phyloP scores from a whole-genome alignment of 441 rosid genomes.

The Macaranga tanarius region DNA sequence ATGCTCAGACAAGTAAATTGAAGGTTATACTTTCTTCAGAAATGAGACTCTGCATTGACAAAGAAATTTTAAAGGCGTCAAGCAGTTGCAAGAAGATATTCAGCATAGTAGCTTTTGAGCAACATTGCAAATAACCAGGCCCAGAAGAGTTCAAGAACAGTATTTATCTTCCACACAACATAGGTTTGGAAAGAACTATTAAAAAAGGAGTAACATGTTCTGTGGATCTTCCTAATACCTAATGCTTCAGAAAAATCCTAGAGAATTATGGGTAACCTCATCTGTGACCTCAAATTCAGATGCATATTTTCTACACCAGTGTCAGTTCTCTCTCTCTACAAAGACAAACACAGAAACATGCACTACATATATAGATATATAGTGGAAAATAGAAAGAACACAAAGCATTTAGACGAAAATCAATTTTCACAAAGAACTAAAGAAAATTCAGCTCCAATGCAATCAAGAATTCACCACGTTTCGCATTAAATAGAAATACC shows the following conservation, averaged over 20 bases:
- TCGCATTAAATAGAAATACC: background rate
- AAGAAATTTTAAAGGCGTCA: background rate
- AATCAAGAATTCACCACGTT: background rate
- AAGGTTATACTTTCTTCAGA: conserved; percentile 9
- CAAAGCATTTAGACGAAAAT: background rate
- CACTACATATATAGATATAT: background rate
- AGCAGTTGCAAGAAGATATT: background rate
- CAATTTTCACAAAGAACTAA: no score
- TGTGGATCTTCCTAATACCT: background rate
- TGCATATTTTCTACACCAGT: background rate
- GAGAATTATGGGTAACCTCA: background rate
- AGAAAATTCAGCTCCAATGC: background rate
- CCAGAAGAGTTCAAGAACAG: background rate
- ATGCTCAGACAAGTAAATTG: conserved; percentile 2
- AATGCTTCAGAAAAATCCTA: background rate
- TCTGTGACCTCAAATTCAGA: background rate
- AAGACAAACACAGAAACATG: no score
- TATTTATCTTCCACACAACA: background rate
- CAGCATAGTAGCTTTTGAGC: background rate
- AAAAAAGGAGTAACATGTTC: background rate
- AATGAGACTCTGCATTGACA: background rate
- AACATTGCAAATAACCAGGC: background rate
- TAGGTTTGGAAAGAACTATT: background rate
- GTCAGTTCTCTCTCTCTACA: background rate
- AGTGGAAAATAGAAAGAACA: no score